Conservation (phyloP, 2,329 filamentous ascomycete species). For the Aureobasidium melanogenum region DNA sequence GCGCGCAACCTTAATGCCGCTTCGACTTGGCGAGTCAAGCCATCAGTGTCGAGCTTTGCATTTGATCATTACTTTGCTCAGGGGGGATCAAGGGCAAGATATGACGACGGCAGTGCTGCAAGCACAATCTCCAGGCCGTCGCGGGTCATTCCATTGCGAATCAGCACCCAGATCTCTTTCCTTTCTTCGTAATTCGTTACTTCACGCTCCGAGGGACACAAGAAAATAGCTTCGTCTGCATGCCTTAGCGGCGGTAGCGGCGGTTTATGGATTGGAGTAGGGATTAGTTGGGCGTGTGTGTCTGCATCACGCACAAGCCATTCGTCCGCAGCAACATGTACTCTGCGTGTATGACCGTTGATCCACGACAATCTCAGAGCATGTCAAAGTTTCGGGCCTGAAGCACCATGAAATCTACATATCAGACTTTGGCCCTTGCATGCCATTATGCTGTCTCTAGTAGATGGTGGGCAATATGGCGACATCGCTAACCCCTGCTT, state of each 20-base stretch:
- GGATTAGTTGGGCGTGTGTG: neutral
- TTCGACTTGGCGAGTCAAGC: constrained; percentile 1
- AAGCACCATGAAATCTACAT: constrained; percentile 4
- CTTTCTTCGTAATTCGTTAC: neutral
- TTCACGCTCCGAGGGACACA: neutral
- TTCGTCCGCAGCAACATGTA: neutral
- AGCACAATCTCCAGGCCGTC: neutral
- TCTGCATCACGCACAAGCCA: neutral
- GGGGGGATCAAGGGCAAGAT: neutral
- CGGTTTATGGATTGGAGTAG: neutral
- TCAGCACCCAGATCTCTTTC: neutral
- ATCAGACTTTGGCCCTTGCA: constrained; percentile 1
- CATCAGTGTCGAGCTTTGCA: neutral
- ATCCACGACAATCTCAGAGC: neutral
- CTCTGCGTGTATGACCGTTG: neutral
- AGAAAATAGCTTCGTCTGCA: neutral
- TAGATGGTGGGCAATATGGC: constrained; percentile 2
- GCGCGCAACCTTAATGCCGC: constrained; percentile 9
- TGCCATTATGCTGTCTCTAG: constrained; percentile 3
- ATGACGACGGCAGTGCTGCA: neutral
- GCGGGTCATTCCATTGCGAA: neutral
- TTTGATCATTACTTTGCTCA: neutral
- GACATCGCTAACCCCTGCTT: neutral
- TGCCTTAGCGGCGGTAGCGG: neutral
- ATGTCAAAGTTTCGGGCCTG: constrained; percentile 5